Conservation (phyloP, 495 filamentous ascomycete genomes). For the Pseudomonodictys pantanalensis region DNA sequence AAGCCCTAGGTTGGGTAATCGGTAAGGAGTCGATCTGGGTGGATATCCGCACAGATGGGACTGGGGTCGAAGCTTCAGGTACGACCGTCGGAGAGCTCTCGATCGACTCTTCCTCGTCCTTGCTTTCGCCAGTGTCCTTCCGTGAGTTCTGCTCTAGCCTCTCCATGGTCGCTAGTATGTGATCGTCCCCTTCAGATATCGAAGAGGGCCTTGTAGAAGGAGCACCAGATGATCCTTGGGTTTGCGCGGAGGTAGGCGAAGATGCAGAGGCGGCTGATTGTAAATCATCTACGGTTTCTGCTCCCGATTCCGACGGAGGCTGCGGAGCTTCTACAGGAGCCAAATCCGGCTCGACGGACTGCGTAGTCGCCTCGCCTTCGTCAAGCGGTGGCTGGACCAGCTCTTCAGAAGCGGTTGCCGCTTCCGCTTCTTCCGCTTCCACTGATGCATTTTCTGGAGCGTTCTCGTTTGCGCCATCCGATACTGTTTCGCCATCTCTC, state of each 20-base stretch:
- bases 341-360: no score
- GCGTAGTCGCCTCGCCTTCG: no score
- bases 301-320: no score
- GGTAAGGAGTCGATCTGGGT: background rate
- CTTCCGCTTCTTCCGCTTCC: background rate
- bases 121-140: background rate
- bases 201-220: constrained; percentile 35
- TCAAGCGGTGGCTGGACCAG: background rate
- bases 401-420: background rate
- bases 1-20: background rate
- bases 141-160: background rate
- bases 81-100: constrained; percentile 33
- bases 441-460: constrained; percentile 2
- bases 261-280: constrained; percentile 30
- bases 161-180: background rate
- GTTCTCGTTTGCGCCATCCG: no score
- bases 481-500: no score
- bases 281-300: constrained; percentile 28
- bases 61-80: constrained; percentile 17
- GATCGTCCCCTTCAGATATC: constrained; percentile 31
- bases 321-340: no score
- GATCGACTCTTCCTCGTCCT: constrained; percentile 27
- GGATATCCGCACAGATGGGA: constrained; percentile 11
- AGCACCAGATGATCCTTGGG: constrained; percentile 27
- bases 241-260: constrained; percentile 32